phyloP scores from a whole-genome alignment of 768 basidiomycete species.

The Leucocoprinus sp. region DNA sequence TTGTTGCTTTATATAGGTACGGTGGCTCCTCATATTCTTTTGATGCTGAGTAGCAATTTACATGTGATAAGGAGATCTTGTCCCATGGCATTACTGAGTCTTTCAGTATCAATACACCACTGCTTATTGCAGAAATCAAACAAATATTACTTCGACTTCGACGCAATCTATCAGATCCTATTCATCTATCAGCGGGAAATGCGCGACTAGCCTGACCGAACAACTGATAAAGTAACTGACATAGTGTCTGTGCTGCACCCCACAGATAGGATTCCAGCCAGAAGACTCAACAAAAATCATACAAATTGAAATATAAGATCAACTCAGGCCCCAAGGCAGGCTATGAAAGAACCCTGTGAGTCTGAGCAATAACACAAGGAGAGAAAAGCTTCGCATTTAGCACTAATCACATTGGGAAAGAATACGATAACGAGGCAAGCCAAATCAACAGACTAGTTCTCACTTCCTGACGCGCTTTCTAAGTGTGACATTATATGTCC shows the following conservation, averaged over 20 bases:
- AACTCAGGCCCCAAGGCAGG: too few relatives aligned
- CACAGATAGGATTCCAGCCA: too few relatives aligned
- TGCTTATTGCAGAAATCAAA: too few relatives aligned
- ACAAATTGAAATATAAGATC: neutral
- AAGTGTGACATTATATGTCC: neutral
- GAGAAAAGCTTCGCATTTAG: conserved; percentile 8
- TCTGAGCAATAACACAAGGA: neutral
- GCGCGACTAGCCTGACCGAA: too few relatives aligned
- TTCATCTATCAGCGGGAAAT: too few relatives aligned
- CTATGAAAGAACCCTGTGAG: neutral
- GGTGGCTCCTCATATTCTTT: neutral
- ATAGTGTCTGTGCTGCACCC: too few relatives aligned
- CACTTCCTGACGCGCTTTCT: neutral
- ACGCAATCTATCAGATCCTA: too few relatives aligned
- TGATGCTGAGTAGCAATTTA: neutral
- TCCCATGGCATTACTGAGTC: neutral
- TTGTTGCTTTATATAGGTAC: neutral
- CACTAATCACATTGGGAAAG: conserved; percentile 3
- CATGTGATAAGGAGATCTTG: too few relatives aligned
- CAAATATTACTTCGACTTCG: too few relatives aligned
- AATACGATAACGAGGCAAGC: conserved; percentile 5
- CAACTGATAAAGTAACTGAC: too few relatives aligned
- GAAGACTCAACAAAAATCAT: too few relatives aligned
- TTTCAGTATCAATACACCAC: too few relatives aligned
- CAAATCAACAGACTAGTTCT: conserved; percentile 1